Evolutionary conservation across 148 eudicot species (phyloP).

Genomic region (Silene uniflora): DNA sequence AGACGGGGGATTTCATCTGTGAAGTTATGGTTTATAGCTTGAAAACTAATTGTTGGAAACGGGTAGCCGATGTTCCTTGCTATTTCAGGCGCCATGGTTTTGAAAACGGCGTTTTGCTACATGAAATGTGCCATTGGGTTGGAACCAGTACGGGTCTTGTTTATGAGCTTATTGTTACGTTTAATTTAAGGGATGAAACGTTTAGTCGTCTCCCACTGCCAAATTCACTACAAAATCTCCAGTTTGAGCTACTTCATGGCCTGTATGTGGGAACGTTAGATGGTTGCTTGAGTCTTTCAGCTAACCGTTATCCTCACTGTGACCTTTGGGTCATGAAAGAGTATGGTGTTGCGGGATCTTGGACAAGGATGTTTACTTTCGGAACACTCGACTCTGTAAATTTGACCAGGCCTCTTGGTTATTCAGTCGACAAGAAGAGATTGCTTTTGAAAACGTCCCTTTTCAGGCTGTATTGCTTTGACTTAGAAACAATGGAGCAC

Average conservation of each 20-base stretch:
- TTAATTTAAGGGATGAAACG: neutral
- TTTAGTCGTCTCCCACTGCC: neutral
- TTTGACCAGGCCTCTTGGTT: slow-evolving; percentile 4
- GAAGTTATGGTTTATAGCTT: slow-evolving; percentile 8
- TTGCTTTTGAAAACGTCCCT: neutral
- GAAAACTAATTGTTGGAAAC: neutral
- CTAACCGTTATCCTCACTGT: neutral
- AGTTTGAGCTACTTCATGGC: neutral
- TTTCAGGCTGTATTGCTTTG: neutral
- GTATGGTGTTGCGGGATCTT: slow-evolving; percentile 10
- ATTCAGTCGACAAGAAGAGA: neutral
- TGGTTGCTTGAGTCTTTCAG: slow-evolving; percentile 9
- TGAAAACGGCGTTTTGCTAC: neutral
- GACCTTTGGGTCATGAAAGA: slow-evolving; percentile 13
- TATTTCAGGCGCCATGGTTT: neutral
- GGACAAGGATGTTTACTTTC: slow-evolving; percentile 9
- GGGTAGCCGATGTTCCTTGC: neutral
- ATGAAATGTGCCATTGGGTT: neutral
- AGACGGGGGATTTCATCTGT: neutral
- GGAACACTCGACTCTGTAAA: neutral
- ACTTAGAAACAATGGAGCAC: slow-evolving; percentile 10
- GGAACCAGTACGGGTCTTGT: neutral
- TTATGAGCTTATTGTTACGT: neutral
- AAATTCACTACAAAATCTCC: neutral
- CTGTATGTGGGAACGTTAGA: neutral